Conservation (phyloP, 225 moss, liverwort and hornwort genomes). For the Bryoerythrophyllum caledonicum region DNA sequence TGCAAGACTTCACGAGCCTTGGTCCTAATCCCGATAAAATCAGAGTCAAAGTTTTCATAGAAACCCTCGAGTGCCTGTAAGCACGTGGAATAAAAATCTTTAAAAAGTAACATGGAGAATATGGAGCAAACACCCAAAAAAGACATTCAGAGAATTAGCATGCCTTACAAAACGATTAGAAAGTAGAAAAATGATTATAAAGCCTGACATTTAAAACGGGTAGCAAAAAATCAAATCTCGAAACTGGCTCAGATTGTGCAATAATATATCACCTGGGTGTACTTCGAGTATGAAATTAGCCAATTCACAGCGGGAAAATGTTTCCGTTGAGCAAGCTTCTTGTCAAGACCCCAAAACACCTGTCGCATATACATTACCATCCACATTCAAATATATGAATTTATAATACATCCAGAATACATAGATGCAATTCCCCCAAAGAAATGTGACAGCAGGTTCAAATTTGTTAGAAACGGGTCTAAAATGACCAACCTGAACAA, state of each 20-base stretch:
- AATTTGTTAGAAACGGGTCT: not conserved
- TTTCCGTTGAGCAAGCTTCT: slow-evolving; percentile 95
- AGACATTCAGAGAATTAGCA: not conserved
- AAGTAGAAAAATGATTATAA: too few species aligned
- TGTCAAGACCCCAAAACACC: slow-evolving; percentile 99
- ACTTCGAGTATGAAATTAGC: slow-evolving; percentile 98
- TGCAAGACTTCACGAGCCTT: slow-evolving; percentile 95
- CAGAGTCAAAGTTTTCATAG: slow-evolving; percentile 92
- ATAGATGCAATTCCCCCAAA: not conserved
- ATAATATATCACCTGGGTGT: slow-evolving; percentile 58
- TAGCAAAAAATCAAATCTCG: not conserved
- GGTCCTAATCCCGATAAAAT: slow-evolving; percentile 87
- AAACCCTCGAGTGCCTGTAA: slow-evolving; percentile 69
- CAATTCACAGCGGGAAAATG: slow-evolving; percentile 99
- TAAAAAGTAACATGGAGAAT: not conserved
- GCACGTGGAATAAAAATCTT: not conserved
- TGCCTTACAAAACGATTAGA: not conserved
- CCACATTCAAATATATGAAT: not conserved
- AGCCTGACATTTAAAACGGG: not conserved
- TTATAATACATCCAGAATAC: not conserved
- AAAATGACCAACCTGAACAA: slow-evolving; percentile 75
- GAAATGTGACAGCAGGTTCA: not conserved
- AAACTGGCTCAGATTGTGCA: not conserved
- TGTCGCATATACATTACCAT: slow-evolving; percentile 23
- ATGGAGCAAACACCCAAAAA: not conserved